Evolutionary conservation across 768 basidiomycete species (phyloP), one percentile per base, ranked within the genome.

Genomic region (Dictyophora rubrovolvata): DNA sequence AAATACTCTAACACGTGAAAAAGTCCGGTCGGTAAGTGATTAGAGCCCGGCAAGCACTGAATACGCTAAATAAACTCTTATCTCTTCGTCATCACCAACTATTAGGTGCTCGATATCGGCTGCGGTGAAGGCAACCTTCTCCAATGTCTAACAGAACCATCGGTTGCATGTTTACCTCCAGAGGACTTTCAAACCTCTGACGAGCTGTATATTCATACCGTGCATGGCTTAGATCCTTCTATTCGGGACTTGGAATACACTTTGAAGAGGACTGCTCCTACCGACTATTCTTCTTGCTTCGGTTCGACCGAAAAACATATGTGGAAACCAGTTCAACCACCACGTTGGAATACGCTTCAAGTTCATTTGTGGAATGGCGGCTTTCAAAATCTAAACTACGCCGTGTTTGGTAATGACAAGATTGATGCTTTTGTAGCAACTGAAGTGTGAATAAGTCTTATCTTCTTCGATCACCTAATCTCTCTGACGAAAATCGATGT

Each of bases 41-140:
- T 46, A 35, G 28, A 34, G 17, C 12, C 5, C 55, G 33, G 5
- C 21, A 47, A 11, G 5, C 22, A 28, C 35, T 33, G 8, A n/a
- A 18, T 1, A 17, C 22, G 23, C 52, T 48, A n/a, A n/a, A n/a
- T n/a, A n/a, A n/a, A n/a, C n/a, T n/a, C n/a, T n/a, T n/a, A n/a
- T n/a, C n/a, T n/a, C n/a, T n/a, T n/a, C n/a, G n/a, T n/a, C n/a
- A n/a, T n/a, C n/a, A n/a, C 1, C 21, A 48, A 12, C 33, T 16
- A 22, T 20, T 60, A 91, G 89, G 76, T 93, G 7, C 73, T 92
- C 52, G 91, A 94, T 65, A 74, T 91, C 23, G 91, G 91, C 4
- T 94, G 91, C 64, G 91, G 91, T 46, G 83, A 89, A 69, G 91
- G 91, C 20, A 75, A 83, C 42, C 76, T 93, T 8, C 79, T 93